Evolutionary conservation across 1,139 yeast genomes (phyloP), one percentile per base, ranked within the genome.

Genomic region (Sugiyamaella neomexicana): DNA sequence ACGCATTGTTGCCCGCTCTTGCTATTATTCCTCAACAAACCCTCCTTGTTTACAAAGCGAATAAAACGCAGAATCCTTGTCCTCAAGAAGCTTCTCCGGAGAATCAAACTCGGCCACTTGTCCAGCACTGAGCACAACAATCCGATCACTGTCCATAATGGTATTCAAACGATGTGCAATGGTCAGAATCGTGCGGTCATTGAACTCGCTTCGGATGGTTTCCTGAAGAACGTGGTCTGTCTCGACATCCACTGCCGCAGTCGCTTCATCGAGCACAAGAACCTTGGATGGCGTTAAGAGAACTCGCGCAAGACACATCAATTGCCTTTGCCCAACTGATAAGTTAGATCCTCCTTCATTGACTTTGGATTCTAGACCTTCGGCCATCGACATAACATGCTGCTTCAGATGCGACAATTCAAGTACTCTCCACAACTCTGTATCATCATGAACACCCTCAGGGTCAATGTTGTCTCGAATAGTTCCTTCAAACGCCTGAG

Each of bases 181-280:
- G 2, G 98, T 91, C 63, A 93, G 76, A 66, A 93, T 90, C 0
- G 98, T 91, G 68, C 96, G 81, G 60, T 90, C 89, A 64, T 83
- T 82, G 70, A 91, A 91, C 56, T 89, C 96, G 2, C 78, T 73
- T 69, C 97, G 80, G 55, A 91, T 91, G 0, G 97, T 91, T 64
- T 85, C 83, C 73, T 91, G 98, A 52, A 91, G 78, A 45, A 90
- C 80, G 62, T 85, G 76, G 70, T 93, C 99, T 1, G 99, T 93
- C 67, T 90, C 95, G 32, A 90, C 97, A 71, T 93, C 99, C 50
- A 93, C 97, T 1, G 97, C 96, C 1, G 98, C 97, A 2, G 98
- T 91, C 12, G 98, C 98, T 73, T 93, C 99, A 70, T 93, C 99
- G 63, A 91, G 75, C 7, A 90, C 89, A 59, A 90, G 76, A 47